These are phyloP conservation scores for Geotrichum reessii DNA, from an alignment of 1,139 yeast genomes.

Conservation along the genomic window DNA sequence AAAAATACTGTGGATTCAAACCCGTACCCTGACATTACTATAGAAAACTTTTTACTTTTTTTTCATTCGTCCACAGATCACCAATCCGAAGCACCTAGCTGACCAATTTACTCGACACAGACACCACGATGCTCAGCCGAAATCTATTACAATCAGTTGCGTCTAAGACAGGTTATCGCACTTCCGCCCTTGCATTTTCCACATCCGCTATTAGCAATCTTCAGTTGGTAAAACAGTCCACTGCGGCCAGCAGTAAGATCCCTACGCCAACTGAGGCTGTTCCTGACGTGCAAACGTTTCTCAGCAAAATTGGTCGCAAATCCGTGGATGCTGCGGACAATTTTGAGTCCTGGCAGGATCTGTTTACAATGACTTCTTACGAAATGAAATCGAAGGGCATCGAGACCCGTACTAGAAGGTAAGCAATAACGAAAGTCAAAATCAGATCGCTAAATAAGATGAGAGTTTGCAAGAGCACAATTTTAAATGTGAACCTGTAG, in stretches of 20 bases:
- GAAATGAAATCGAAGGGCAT: constrained; percentile 75
- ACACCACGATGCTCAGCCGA: not conserved
- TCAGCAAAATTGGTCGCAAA: constrained; percentile 70
- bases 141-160: not conserved
- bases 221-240: not conserved
- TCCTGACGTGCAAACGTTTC: constrained; percentile 69
- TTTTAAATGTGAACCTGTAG: not conserved
- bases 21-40: not conserved
- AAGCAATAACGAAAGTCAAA: constrained; percentile 25
- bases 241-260: not conserved
- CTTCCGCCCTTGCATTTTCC: not conserved
- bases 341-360: constrained; percentile 70
- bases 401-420: constrained; percentile 65
- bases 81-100: not conserved
- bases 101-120: not conserved
- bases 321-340: constrained; percentile 59
- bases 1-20: not conserved
- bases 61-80: not conserved
- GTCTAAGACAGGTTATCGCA: not conserved
- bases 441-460: not conserved
- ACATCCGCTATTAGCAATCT: not conserved
- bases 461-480: not conserved
- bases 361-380: constrained; percentile 52
- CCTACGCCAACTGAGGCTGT: constrained; percentile 45
- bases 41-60: not conserved